These are phyloP conservation scores for Heliamphora exappendiculata DNA, from an alignment of 148 eudicot species.

Conservation along the genomic window DNA sequence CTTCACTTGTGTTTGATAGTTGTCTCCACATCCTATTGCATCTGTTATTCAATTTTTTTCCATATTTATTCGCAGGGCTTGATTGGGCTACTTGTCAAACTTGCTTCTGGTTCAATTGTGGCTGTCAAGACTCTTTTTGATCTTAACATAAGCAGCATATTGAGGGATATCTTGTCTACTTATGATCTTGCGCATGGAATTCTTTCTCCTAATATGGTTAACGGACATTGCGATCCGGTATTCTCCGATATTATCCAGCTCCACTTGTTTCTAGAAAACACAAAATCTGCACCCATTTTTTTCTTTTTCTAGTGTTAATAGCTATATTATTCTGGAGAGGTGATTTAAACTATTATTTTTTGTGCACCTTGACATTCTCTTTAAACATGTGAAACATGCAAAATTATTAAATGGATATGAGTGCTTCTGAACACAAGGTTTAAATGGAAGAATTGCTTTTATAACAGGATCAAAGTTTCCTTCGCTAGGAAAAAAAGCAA, in stretches of 20 bases:
- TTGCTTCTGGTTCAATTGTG: conserved; percentile 70
- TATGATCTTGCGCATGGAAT: conserved; percentile 50
- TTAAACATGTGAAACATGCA: not conserved
- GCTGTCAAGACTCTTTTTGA: conserved; percentile 73
- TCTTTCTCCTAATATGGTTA: conserved; percentile 42
- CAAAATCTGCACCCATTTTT: not conserved
- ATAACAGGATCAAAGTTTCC: not conserved
- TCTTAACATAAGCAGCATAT: conserved; percentile 55
- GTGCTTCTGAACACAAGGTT: not conserved
- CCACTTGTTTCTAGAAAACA: not conserved
- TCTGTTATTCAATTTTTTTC: not conserved
- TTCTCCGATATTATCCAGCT: not conserved
- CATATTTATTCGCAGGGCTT: conserved; percentile 46
- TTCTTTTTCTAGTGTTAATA: not conserved
- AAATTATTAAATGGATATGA: not conserved
- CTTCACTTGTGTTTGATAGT: not conserved
- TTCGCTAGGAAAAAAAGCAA: not conserved
- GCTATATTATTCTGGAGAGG: not conserved
- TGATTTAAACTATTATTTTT: not conserved
- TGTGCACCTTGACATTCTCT: not conserved
- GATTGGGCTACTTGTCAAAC: conserved; percentile 67
- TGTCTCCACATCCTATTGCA: not conserved
- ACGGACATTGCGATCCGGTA: conserved; percentile 69
- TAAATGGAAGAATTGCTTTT: not conserved
- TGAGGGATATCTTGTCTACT: conserved; percentile 58